Base-by-base conservation (phyloP, 352 stramenopile species). In the Phytopythium litorale region DNA sequence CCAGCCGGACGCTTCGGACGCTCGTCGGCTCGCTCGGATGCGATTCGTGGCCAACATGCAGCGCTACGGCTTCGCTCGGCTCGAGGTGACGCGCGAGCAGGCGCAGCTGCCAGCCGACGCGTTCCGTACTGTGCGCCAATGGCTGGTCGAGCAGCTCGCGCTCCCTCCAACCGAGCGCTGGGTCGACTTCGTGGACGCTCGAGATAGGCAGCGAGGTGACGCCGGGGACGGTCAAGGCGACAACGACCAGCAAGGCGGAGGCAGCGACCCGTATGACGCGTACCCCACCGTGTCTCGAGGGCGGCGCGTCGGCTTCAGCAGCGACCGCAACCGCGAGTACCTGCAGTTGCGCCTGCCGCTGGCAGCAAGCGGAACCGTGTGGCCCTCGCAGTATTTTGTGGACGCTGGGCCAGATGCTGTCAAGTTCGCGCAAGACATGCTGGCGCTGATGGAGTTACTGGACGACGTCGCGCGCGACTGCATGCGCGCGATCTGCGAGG, bases 31-130 rank as follows among this genome's bases (percentile, higher is more conserved):
- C 48, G 79, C 79, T 18, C 73, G 78, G 28, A 70, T 70, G 40
- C 67, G 84, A 23, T 89, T 95, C 38, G 78, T 88, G 23, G 62
- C 82, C 30, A 92, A 84, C 56, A 81, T 95, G 81, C 76, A 83
- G 59, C 63, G 65, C 45, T 92, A 73, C 56, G 86, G 84, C 9
- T 95, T 95, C 70, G 82, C 79, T 3, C 72, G 84, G 4, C 63
- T 95, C 11, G 67, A 84, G 38, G 84, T 95, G 51, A 85, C 77
- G 11, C 62, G 68, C 0, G 82, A 87, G 42, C 80, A 91, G 54
- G 84, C 82, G 0, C 65, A 79, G n/a, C 68, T 92, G 7, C 81
- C 84, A 0, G 57, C 71, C 7, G 16, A 75, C 4, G 85, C 81
- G 0, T 94, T 91, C 63, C 66, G 67, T 4, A 60, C 59, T 3